A percentile compares a stretch with the other conserved stretches of the same genome.
phyloP scores from a whole-genome alignment of 176 grass and related monocot genomes.

The Eremochloa ophiuroides region DNA sequence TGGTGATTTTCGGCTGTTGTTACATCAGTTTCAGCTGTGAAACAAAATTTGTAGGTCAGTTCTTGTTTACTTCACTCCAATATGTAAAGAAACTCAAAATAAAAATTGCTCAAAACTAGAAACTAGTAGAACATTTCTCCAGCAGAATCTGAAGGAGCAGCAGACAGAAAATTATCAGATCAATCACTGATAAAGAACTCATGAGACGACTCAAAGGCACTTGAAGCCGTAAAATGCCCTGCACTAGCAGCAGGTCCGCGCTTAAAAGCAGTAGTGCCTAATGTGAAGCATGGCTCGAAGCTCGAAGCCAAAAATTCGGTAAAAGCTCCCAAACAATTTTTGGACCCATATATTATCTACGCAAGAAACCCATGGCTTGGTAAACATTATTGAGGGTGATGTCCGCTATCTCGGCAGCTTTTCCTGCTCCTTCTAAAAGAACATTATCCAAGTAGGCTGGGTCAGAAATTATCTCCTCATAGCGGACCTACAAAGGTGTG shows the following conservation, averaged over 20 bases:
- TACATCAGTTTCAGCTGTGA: neutral
- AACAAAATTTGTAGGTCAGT: neutral
- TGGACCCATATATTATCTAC: slow-evolving; percentile 37
- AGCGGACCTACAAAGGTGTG: slow-evolving; percentile 48
- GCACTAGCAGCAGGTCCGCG: neutral
- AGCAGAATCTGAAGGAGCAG: neutral
- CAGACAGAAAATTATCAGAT: neutral
- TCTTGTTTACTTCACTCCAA: neutral
- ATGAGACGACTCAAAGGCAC: neutral
- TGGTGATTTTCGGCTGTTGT: neutral
- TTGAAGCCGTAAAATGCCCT: neutral
- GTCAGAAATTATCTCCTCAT: slow-evolving; percentile 84
- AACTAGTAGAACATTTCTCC: neutral
- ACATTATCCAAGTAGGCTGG: slow-evolving; percentile 72
- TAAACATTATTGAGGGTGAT: slow-evolving; percentile 77
- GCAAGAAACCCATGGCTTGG: slow-evolving; percentile 96
- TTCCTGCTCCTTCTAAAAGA: slow-evolving; percentile 70
- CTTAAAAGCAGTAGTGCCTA: neutral
- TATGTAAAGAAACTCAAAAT: neutral
- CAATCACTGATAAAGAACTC: neutral
- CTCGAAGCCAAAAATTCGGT: neutral
- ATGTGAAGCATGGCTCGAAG: neutral
- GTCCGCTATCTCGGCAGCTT: slow-evolving; percentile 84
- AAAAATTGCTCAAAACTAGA: neutral
- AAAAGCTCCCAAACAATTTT: neutral